Percentiles rank a stretch among this genome's conserved stretches.
Evolutionary conservation across 2,329 filamentous ascomycete genomes (phyloP).

Genomic region (Madurella mycetomatis): DNA sequence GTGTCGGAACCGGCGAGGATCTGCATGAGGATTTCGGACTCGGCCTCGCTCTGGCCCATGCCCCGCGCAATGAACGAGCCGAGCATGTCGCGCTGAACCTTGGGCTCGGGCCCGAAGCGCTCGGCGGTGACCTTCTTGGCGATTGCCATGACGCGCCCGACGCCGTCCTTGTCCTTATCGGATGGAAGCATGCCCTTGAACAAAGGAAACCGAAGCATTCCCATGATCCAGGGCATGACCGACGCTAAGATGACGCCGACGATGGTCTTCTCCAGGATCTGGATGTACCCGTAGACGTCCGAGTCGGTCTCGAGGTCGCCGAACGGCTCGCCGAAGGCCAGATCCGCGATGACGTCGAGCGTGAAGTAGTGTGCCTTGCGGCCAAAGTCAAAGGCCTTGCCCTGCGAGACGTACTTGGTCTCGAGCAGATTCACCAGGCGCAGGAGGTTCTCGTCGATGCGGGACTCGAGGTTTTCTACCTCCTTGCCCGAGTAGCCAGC

Average conservation of each 20-base stretch:
- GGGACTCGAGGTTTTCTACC: conserved; percentile 11
- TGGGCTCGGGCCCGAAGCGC: conserved; percentile 39
- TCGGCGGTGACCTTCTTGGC: conserved; percentile 40
- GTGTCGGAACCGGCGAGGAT: conserved; percentile 22
- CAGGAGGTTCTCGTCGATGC: conserved; percentile 8
- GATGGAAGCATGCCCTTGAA: conserved; percentile 35
- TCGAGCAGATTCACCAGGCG: conserved; percentile 12
- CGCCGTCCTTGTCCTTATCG: conserved; percentile 24
- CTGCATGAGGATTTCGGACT: conserved; percentile 31
- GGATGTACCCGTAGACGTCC: conserved; percentile 42
- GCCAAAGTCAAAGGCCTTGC: conserved; percentile 35
- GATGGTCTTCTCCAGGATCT: conserved; percentile 35
- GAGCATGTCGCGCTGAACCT: conserved; percentile 46
- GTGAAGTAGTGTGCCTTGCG: conserved; percentile 44
- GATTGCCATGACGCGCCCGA: conserved; percentile 30
- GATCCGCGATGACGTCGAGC: conserved; percentile 46
- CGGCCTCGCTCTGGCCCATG: conserved; percentile 39
- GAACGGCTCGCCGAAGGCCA: conserved; percentile 44
- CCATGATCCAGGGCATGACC: conserved; percentile 35
- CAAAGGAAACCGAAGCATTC: conserved; percentile 25
- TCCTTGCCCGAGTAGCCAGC: conserved; percentile 15
- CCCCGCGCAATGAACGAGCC: conserved; percentile 44
- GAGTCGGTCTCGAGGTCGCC: conserved; percentile 40
- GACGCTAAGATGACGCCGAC: conserved; percentile 34
- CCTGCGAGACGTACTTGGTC: conserved; percentile 6